These are phyloP conservation scores for Hygrocybe punicea DNA, from an alignment of 768 basidiomycete species.

Conservation along the genomic window DNA sequence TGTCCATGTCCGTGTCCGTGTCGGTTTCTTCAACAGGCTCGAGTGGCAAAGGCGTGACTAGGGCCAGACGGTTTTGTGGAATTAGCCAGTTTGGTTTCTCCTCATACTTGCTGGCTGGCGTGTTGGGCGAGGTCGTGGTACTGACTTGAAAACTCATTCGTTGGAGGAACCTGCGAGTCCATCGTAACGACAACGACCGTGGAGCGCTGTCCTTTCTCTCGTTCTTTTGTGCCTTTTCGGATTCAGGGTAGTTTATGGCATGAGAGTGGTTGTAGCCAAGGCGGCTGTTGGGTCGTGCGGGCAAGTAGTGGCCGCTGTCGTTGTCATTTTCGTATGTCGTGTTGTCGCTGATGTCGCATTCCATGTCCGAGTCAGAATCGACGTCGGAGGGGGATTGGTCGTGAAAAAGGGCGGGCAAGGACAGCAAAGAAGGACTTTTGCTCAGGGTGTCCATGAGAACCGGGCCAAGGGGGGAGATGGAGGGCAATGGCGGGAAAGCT, in stretches of 20 bases:
- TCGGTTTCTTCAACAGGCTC: not conserved
- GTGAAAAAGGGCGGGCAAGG: not conserved
- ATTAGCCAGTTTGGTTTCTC: not conserved
- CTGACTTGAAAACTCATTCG: not conserved
- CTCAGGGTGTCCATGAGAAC: not conserved
- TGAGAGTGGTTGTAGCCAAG: constrained; percentile 41
- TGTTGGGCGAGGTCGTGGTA: not conserved
- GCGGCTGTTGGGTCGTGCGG: constrained; percentile 48
- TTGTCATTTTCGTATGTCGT: too few relatives aligned
- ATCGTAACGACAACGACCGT: not conserved
- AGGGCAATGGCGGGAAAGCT: not conserved
- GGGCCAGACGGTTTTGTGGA: constrained; percentile 14
- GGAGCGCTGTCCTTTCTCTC: not conserved
- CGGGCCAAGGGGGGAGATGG: not conserved
- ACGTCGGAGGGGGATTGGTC: not conserved
- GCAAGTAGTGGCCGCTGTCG: constrained; percentile 25
- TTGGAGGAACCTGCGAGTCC: not conserved
- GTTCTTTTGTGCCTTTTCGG: not conserved
- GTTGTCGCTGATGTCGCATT: constrained; percentile 2
- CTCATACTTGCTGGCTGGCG: not conserved
- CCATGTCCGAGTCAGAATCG: not conserved
- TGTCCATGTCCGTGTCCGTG: constrained; percentile 17
- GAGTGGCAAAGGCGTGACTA: constrained; percentile 15
- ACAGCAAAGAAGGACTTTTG: not conserved
- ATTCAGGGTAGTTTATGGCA: not conserved